Conservation (phyloP, 805 yeast genomes). For the Lipomyces sp. region DNA sequence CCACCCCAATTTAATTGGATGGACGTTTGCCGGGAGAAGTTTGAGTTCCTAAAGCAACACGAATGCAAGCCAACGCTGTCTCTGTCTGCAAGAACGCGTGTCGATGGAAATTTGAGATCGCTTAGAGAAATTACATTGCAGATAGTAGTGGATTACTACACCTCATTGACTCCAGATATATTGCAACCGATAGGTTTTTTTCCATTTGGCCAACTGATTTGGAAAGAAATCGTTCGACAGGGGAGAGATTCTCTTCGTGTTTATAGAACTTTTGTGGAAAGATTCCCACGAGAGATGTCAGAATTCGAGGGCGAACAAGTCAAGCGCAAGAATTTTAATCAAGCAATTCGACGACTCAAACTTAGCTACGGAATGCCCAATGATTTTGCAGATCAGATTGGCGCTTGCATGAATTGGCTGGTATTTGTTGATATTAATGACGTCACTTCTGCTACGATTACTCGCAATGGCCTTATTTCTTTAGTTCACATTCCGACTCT, state of each 20-base stretch:
- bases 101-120: not conserved
- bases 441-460: not conserved
- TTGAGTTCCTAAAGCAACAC: not conserved
- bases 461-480: not conserved
- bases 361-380: not conserved
- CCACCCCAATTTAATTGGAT: not conserved
- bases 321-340: not conserved
- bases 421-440: not conserved
- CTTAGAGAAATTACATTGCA: not conserved
- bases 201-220: not conserved
- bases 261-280: not conserved
- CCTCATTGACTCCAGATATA: not conserved
- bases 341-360: not conserved
- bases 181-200: not conserved
- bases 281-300: not conserved
- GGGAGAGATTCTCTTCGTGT: not conserved
- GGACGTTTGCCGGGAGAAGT: slow-evolving; percentile 1
- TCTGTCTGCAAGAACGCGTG: not conserved
- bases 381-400: not conserved
- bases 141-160: not conserved
- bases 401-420: not conserved
- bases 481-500: not conserved
- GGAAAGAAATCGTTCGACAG: slow-evolving; percentile 1
- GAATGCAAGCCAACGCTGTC: not conserved
- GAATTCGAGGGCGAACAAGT: not conserved